Base-by-base conservation (phyloP, 495 filamentous ascomycete genomes). In the Melanomma pulvis-pyrius region DNA sequence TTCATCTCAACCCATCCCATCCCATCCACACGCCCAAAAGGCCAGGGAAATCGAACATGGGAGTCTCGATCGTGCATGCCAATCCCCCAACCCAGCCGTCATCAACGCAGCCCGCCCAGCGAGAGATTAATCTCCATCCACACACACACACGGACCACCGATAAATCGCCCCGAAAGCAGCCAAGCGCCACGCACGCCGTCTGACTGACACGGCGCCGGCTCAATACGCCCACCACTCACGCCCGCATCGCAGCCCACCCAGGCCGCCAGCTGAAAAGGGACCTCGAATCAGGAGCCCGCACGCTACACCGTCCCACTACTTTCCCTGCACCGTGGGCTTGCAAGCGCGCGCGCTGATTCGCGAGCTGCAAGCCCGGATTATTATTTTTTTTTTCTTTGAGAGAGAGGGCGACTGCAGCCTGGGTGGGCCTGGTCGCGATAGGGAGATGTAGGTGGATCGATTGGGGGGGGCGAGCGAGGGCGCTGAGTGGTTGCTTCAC, bases 11-110 rank as follows among this genome's bases (percentile, higher is more conserved):
- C n/a, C n/a, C n/a, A n/a, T n/a, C 21, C 25, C 50, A 28, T 25
- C 26, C 22, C 39, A 22, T 46, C 41, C 62, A 59, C 49, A 54
- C 57, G 41, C 7, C 24, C 21, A 47, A n/a, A 49, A 12, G 15
- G 34, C 12, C 26, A 39, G 6, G 6, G 25, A 52, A 21, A 28
- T 19, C 22, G 22, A 19, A 46, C 51, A 56, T 57, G 51, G 61
- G 54, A 59, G 62, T 59, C 62, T 59, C 53, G 62, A 65, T 65
- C 62, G 62, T 65, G 62, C 62, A 52, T 65, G 26, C 55, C 24
- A 2, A 34, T 5, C 12, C 30, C 30, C 30, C 12, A n/a, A n/a
- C n/a, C n/a, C 12, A 4, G 12, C 48, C 46, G 51, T 57, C 61
- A 64, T 48, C 30, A 56, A 53, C 30, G 8, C 28, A 50, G 24